A percentile compares a stretch with the other conserved stretches of the same genome.
phyloP scores from a whole-genome alignment of 2,329 filamentous ascomycete genomes.

The Colletotrichum salicis region DNA sequence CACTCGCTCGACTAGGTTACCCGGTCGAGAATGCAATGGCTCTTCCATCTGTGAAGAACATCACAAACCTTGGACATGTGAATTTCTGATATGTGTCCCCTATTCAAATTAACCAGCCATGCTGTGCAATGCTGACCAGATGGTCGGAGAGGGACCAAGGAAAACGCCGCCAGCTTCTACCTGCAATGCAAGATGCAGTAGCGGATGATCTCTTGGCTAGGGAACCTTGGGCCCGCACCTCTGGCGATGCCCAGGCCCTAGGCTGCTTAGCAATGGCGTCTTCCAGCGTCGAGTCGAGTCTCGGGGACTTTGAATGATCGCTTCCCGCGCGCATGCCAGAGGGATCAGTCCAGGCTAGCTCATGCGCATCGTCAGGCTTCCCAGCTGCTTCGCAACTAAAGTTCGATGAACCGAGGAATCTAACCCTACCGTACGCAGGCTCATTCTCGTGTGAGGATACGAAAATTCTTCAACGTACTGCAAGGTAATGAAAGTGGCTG shows the following conservation, averaged over 20 bases:
- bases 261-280: neutral
- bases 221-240: neutral
- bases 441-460: neutral
- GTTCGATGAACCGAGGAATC: neutral
- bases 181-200: slow-evolving; percentile 26
- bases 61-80: neutral
- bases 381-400: neutral
- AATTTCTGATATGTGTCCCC: slow-evolving; percentile 1
- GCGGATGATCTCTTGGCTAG: slow-evolving; percentile 29
- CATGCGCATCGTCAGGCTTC: neutral
- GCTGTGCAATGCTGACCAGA: neutral
- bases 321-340: neutral
- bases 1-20: neutral
- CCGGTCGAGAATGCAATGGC: neutral
- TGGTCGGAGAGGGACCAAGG: neutral
- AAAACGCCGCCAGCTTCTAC: neutral
- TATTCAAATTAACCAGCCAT: neutral
- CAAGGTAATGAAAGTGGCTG: neutral
- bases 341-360: neutral
- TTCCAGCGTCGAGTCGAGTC: neutral
- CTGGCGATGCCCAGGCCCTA: neutral
- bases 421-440: neutral
- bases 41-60: neutral
- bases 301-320: neutral
- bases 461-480: neutral